Conservation (phyloP, 139 green algal species). For the Penium margaritaceum region DNA sequence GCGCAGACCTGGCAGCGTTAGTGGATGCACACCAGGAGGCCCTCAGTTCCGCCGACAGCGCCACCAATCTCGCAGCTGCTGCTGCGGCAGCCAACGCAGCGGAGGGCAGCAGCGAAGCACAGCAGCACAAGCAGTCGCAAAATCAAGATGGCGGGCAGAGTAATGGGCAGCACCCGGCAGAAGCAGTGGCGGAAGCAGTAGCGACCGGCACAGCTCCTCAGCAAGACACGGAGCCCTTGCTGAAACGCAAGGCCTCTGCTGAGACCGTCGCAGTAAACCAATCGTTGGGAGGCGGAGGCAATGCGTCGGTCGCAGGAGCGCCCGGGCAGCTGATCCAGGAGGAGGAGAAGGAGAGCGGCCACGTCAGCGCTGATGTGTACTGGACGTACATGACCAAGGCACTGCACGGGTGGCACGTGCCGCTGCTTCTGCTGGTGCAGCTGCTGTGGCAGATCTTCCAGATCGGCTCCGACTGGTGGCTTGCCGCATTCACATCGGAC, state of each 20-base stretch:
- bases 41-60: constrained; percentile 7
- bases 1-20: constrained; percentile 55
- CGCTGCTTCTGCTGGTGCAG: constrained; percentile 29
- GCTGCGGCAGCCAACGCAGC: neutral
- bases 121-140: no score
- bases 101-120: no score
- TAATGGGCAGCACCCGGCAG: no score
- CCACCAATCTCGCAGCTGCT: neutral
- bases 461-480: constrained; percentile 31
- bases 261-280: no score
- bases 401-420: constrained; percentile 4
- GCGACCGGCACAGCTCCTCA: no score
- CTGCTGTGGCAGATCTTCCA: constrained; percentile 29
- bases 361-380: constrained; percentile 54
- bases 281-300: no score
- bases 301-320: no score
- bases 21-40: constrained; percentile 45
- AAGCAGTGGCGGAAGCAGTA: no score
- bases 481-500: constrained; percentile 2
- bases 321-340: constrained; percentile 55
- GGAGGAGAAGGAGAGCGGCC: constrained; percentile 57
- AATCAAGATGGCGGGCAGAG: no score
- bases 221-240: no score
- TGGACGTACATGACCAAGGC: constrained; percentile 51
- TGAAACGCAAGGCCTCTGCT: no score